Percentiles rank a stretch among this genome's conserved stretches.
Conservation (phyloP, 768 basidiomycete genomes). For the Termitomyces sp. region DNA sequence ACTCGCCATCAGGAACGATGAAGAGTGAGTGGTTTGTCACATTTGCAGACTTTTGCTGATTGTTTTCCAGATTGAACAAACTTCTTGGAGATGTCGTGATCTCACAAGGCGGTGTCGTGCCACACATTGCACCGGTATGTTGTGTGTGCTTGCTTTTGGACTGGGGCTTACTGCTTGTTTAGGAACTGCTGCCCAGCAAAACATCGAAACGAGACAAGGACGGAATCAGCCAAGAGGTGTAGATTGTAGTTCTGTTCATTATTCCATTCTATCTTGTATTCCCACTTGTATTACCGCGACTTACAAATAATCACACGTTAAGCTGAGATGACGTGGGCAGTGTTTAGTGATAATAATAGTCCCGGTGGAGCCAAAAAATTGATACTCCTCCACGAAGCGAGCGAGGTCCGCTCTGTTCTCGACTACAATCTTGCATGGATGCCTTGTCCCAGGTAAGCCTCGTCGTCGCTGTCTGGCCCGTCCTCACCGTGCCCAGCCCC, state of each 20-base stretch:
- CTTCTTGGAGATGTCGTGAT: conserved; percentile 80
- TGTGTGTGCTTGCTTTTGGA: not conserved
- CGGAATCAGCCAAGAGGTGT: conserved; percentile 41
- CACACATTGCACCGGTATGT: conserved; percentile 54
- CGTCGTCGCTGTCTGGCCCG: not conserved
- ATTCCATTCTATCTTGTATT: conserved; percentile 15
- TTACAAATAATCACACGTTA: conserved; percentile 14
- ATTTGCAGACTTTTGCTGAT: not conserved
- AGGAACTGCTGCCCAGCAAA: conserved; percentile 41
- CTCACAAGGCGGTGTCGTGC: conserved; percentile 81
- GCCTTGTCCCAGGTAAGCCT: not conserved
- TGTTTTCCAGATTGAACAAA: conserved; percentile 47
- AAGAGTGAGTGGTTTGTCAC: conserved; percentile 46
- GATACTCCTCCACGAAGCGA: conserved; percentile 11
- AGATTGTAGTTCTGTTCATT: conserved; percentile 16
- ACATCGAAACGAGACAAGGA: conserved; percentile 35
- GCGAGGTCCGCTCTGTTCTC: not conserved
- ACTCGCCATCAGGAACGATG: conserved; percentile 88
- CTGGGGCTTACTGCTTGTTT: not conserved
- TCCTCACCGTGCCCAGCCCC: conserved; percentile 15
- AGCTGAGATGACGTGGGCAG: conserved; percentile 2
- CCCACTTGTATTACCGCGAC: conserved; percentile 20
- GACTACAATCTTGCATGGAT: not conserved
- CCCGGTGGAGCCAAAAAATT: conserved; percentile 17
- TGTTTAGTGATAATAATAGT: not conserved